Conservation (phyloP, 371 early-diverging fungal species). For the Mucor saturninus region DNA sequence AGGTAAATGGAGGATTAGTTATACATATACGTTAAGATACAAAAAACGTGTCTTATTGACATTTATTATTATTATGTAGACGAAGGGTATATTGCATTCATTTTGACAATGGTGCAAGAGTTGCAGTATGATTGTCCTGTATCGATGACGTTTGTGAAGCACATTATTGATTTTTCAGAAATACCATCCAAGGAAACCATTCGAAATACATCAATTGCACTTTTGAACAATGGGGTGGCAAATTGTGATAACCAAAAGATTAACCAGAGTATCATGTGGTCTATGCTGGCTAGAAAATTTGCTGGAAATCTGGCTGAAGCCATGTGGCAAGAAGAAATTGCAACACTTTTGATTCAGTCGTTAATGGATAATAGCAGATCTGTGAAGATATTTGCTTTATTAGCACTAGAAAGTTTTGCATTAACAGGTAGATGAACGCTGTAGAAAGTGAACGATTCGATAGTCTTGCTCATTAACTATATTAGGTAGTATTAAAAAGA, state of each 20-base stretch:
- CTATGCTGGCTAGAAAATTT: slow-evolving; percentile 43
- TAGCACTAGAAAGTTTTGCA: slow-evolving; percentile 51
- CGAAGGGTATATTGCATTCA: slow-evolving; percentile 41
- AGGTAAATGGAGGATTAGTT: background rate
- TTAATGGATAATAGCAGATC: slow-evolving; percentile 26
- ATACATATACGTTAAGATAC: background rate
- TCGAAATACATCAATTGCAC: background rate
- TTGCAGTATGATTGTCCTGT: slow-evolving; percentile 46
- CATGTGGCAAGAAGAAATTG: slow-evolving; percentile 42
- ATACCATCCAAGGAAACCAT: slow-evolving; percentile 42
- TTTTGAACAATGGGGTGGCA: slow-evolving; percentile 56
- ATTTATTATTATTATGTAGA: slow-evolving; percentile 17
- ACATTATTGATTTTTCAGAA: slow-evolving; percentile 57
- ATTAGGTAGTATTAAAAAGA: slow-evolving; percentile 1
- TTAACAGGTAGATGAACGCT: slow-evolving; percentile 36
- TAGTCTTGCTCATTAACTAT: background rate
- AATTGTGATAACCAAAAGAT: background rate
- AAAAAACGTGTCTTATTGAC: background rate
- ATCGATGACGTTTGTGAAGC: slow-evolving; percentile 57
- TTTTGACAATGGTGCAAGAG: slow-evolving; percentile 30
- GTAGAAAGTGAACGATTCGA: background rate
- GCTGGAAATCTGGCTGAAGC: slow-evolving; percentile 42
- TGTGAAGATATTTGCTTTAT: slow-evolving; percentile 36
- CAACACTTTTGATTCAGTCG: slow-evolving; percentile 32
- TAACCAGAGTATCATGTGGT: slow-evolving; percentile 57